phyloP scores from a whole-genome alignment of 2,329 filamentous ascomycete genomes.

The Diaporthe batatas region DNA sequence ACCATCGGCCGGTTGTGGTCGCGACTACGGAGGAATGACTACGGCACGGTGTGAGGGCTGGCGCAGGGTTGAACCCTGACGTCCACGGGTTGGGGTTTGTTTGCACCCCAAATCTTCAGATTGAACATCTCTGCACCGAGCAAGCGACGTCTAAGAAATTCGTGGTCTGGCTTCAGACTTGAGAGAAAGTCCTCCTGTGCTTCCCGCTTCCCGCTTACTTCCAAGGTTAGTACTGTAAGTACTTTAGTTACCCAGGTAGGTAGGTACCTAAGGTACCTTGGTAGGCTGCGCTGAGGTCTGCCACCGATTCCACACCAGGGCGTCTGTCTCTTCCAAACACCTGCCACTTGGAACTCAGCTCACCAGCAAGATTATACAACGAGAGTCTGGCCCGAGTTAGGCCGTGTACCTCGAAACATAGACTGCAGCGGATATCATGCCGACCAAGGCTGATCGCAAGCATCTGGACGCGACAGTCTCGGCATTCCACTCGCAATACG shows the following conservation, averaged over 20 bases:
- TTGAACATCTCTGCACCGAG: not conserved
- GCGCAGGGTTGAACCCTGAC: conserved; percentile 10
- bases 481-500: conserved; percentile 47
- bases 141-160: too few relatives aligned
- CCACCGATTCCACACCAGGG: not conserved
- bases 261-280: too few relatives aligned
- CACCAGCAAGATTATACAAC: not conserved
- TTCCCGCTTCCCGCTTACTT: not conserved
- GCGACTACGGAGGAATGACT: not conserved
- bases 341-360: not conserved
- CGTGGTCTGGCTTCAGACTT: not conserved
- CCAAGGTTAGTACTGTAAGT: too few relatives aligned
- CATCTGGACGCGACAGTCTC: conserved; percentile 37
- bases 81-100: not conserved
- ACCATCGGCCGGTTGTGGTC: conserved; percentile 32
- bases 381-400: too few relatives aligned
- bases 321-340: too few relatives aligned
- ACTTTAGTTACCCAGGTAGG: too few relatives aligned
- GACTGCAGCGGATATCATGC: not conserved
- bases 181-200: not conserved
- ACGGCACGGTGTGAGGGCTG: not conserved
- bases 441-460: conserved; percentile 40
- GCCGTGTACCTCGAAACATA: not conserved
- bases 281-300: not conserved
- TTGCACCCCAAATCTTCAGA: not conserved